Conservation (phyloP, 1,284 basidiomycete genomes). For the Cryptococcus jaspeensis region DNA sequence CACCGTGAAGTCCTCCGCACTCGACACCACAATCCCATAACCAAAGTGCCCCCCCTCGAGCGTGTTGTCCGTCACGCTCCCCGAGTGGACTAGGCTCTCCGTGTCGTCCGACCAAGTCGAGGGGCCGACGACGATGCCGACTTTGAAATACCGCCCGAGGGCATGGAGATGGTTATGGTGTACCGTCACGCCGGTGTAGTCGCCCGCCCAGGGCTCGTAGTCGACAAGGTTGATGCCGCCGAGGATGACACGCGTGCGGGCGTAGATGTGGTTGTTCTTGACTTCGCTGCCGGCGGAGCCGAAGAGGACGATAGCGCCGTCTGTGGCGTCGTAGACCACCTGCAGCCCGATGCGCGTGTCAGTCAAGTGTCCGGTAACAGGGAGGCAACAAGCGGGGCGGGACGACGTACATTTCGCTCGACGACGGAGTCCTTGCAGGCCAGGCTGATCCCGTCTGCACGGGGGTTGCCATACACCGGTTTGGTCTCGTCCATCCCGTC, state of each 20-base stretch:
- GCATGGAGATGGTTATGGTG: constrained; percentile 49
- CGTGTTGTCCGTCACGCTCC: constrained; percentile 45
- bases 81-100: constrained; percentile 45
- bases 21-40: constrained; percentile 51
- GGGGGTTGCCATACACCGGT: constrained; percentile 46
- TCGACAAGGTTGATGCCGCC: constrained; percentile 53
- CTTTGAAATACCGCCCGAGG: constrained; percentile 46
- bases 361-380: neutral
- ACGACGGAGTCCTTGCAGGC: constrained; percentile 51
- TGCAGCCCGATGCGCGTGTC: constrained; percentile 11
- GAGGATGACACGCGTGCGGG: constrained; percentile 46
- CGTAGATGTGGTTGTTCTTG: constrained; percentile 45
- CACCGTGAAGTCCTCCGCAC: constrained; percentile 47
- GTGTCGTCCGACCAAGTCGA: constrained; percentile 53
- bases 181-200: constrained; percentile 47
- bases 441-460: constrained; percentile 52
- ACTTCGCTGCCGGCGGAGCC: constrained; percentile 47
- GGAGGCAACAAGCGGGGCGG: neutral
- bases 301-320: constrained; percentile 52
- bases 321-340: constrained; percentile 51
- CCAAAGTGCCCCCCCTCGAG: constrained; percentile 48
- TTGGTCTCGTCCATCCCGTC: constrained; percentile 43
- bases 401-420: constrained; percentile 42
- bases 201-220: constrained; percentile 51
- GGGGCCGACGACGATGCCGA: constrained; percentile 50